Evolutionary conservation across 371 early-diverging fungal species (phyloP), one percentile per base, ranked within the genome.

Genomic region (Mucor velutinosus): DNA sequence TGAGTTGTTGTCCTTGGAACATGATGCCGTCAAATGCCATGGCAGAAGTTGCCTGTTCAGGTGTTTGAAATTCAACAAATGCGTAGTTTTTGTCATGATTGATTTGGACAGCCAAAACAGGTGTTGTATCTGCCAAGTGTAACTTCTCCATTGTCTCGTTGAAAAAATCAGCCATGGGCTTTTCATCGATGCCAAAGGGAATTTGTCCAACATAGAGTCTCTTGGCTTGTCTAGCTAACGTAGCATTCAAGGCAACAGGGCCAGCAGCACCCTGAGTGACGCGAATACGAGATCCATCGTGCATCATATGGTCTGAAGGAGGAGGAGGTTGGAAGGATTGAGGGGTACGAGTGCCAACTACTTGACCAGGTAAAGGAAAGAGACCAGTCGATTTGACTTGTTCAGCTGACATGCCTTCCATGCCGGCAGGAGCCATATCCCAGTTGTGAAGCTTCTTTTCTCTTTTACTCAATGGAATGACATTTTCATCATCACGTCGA

Each of bases 131-230:
- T 0, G 84, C 75, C 25, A 89, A 70, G 61, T 86, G 85, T 67
- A 90, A 79, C 71, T 92, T 85, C 41, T 86, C 79, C 93, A 97
- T 92, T 12, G 92, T 89, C 8, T 83, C 81, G 69, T 97, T 97
- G 76, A 98, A 96, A 76, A 97, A 97, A 29, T 88, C 86, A 17
- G 90, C 86, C 65, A 97, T 83, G 8, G 79, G 80, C 45, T 89
- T 88, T 76, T 97, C 96, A 35, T 83, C 86, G 58, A 94, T 85
- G 21, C 87, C 93, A 66, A 80, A 84, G 7, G 97, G 97, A 56
- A 98, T 92, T 68, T 96, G 95, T 41, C 98, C 98, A 12, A 95
- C 92, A 76, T 98, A 98, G 15, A 98, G 74, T 35, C 97, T 86
- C 60, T 92, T 83, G 33, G 92, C 87, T 77, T 97, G 97, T 56